Evolutionary conservation across 2,329 filamentous ascomycete species (phyloP).

Genomic region (Cladorrhinum sp.): DNA sequence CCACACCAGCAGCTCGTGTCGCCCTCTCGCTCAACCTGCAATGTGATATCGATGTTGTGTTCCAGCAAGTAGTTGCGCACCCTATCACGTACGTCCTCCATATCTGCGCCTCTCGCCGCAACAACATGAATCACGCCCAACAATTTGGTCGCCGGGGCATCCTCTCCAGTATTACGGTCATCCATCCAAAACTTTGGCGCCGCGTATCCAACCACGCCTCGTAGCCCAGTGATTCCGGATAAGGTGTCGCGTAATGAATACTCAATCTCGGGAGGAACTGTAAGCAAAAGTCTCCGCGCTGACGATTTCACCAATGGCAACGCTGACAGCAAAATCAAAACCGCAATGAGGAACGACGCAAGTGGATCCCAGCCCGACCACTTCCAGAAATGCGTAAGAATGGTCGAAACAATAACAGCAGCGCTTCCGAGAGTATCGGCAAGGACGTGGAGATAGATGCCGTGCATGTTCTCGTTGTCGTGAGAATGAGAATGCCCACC

Average conservation of each 20-base stretch:
- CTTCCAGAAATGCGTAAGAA: slow-evolving; percentile 79
- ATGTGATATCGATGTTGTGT: slow-evolving; percentile 73
- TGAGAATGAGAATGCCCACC: slow-evolving; percentile 49
- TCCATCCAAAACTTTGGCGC: slow-evolving; percentile 93
- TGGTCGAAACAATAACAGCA: slow-evolving; percentile 88
- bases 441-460: slow-evolving; percentile 92
- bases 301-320: slow-evolving; percentile 83
- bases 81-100: slow-evolving; percentile 81
- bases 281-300: slow-evolving; percentile 77
- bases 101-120: slow-evolving; percentile 65
- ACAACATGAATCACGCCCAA: slow-evolving; percentile 85
- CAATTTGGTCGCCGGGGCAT: slow-evolving; percentile 50
- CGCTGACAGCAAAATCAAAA: slow-evolving; percentile 89
- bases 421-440: slow-evolving; percentile 93
- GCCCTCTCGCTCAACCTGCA: slow-evolving; percentile 85
- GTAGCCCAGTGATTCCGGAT: slow-evolving; percentile 74
- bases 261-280: slow-evolving; percentile 79
- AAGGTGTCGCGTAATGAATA: slow-evolving; percentile 85
- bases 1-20: slow-evolving; percentile 64
- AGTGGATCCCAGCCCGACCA: slow-evolving; percentile 95
- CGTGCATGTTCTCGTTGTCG: slow-evolving; percentile 95
- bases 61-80: slow-evolving; percentile 67
- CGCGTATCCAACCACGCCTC: slow-evolving; percentile 81
- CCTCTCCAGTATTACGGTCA: slow-evolving; percentile 52
- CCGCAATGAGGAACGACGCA: slow-evolving; percentile 88